These are phyloP conservation scores for Drechslera avenae DNA, from an alignment of 2,329 filamentous ascomycete species.

Conservation along the genomic window DNA sequence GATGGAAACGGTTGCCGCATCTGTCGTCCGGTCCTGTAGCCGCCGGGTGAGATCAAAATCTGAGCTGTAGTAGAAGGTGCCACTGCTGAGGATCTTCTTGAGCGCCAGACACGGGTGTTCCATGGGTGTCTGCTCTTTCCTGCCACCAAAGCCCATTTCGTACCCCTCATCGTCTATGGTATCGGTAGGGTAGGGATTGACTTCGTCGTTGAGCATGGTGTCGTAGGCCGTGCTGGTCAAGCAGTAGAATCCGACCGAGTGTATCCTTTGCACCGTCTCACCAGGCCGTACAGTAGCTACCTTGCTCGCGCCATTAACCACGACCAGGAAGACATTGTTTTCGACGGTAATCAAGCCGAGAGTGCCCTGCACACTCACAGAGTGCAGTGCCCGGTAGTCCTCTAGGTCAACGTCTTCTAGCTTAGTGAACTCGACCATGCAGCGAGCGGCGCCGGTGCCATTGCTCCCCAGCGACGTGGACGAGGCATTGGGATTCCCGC, in stretches of 20 bases:
- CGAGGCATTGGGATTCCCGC: slow-evolving; percentile 61
- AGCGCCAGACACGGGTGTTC: slow-evolving; percentile 91
- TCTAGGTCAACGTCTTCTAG: slow-evolving; percentile 68
- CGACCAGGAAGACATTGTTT: slow-evolving; percentile 86
- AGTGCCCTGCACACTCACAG: slow-evolving; percentile 79
- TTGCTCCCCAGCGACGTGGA: slow-evolving; percentile 56
- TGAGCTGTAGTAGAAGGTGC: slow-evolving; percentile 97
- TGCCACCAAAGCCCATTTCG: slow-evolving; percentile 56
- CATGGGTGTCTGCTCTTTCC: slow-evolving; percentile 70
- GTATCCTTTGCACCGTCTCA: slow-evolving; percentile 87
- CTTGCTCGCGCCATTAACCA: slow-evolving; percentile 78
- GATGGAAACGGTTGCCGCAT: slow-evolving; percentile 81
- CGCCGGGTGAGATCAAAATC: slow-evolving; percentile 96
- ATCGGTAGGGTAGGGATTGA: slow-evolving; percentile 61
- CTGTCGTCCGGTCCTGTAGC: slow-evolving; percentile 83
- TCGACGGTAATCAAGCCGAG: slow-evolving; percentile 84
- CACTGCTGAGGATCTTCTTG: slow-evolving; percentile 89
- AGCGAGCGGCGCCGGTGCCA: slow-evolving; percentile 58
- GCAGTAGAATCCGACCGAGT: slow-evolving; percentile 88
- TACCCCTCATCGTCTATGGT: slow-evolving; percentile 60
- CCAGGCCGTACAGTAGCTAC: slow-evolving; percentile 84
- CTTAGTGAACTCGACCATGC: slow-evolving; percentile 85
- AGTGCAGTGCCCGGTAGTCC: slow-evolving; percentile 77
- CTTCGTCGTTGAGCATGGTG: slow-evolving; percentile 66
- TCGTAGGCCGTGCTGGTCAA: slow-evolving; percentile 87